A percentile compares a stretch with the other conserved stretches of the same genome.
These are phyloP conservation scores for Trichophyton verrucosum DNA, from an alignment of 2,329 filamentous ascomycete genomes.

Conservation along the genomic window DNA sequence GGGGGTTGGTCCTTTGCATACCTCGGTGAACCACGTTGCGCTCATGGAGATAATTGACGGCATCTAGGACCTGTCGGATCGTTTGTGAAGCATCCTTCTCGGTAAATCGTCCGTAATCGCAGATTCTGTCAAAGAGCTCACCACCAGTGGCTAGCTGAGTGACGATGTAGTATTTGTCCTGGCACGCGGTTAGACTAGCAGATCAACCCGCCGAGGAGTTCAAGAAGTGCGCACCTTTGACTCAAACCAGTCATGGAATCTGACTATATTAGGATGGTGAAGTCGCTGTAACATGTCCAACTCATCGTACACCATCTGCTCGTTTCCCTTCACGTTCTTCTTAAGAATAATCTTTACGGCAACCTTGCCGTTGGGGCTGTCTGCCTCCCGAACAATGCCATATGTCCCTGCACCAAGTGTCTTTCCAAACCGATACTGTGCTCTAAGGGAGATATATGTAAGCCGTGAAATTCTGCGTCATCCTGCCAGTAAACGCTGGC, in stretches of 20 bases:
- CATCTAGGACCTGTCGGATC: constrained; percentile 83
- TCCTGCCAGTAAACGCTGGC: background rate
- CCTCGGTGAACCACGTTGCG: constrained; percentile 95
- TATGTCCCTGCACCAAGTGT: constrained; percentile 95
- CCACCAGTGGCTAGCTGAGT: constrained; percentile 91
- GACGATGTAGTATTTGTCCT: constrained; percentile 99
- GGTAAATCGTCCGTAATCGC: constrained; percentile 94
- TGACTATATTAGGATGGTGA: constrained; percentile 89
- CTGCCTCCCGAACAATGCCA: constrained; percentile 92
- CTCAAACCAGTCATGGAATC: constrained; percentile 98
- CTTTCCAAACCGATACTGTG: constrained; percentile 81
- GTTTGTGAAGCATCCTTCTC: constrained; percentile 96
- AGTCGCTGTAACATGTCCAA: constrained; percentile 83
- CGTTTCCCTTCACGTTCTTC: constrained; percentile 97
- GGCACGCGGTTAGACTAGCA: constrained; percentile 9
- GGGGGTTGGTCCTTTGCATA: constrained; percentile 26
- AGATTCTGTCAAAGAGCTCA: constrained; percentile 95
- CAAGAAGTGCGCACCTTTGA: constrained; percentile 53
- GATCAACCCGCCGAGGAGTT: background rate
- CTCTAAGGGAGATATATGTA: constrained; percentile 36
- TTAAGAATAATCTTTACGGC: constrained; percentile 98
- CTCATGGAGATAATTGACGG: constrained; percentile 85
- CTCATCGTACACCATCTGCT: constrained; percentile 98
- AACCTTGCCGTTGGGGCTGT: constrained; percentile 71
- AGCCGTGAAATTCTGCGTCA: background rate